Percentiles rank a stretch among this genome's conserved stretches.
These are phyloP conservation scores for Auriculariales sp. DNA, from an alignment of 768 basidiomycete genomes.

Conservation along the genomic window DNA sequence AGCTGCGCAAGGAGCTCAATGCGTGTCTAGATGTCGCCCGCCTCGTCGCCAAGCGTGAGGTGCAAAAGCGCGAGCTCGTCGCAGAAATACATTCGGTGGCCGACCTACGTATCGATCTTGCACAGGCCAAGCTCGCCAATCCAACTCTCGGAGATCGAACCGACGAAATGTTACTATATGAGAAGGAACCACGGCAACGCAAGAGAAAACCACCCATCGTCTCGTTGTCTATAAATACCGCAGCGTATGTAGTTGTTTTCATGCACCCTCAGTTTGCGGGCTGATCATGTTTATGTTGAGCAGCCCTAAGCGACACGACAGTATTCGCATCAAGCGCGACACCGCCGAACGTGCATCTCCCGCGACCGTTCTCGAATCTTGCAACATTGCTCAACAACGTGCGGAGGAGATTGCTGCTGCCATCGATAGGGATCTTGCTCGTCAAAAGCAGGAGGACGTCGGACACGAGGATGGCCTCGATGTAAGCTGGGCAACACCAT, in stretches of 20 bases:
- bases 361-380: background rate
- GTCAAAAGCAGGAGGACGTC: background rate
- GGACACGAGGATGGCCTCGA: background rate
- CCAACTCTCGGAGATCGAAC: conserved; percentile 43
- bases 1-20: conserved; percentile 66
- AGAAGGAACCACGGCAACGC: conserved; percentile 50
- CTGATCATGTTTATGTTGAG: background rate
- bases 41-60: conserved; percentile 57
- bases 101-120: conserved; percentile 61
- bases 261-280: background rate
- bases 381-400: background rate
- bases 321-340: background rate
- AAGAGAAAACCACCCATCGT: background rate
- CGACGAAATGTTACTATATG: conserved; percentile 59
- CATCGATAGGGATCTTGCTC: background rate
- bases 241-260: background rate
- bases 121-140: conserved; percentile 67
- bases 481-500: too few species aligned
- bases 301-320: background rate
- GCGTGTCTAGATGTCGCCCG: conserved; percentile 62
- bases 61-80: conserved; percentile 49
- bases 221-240: background rate
- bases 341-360: background rate
- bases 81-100: conserved; percentile 52
- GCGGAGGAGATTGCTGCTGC: background rate